Evolutionary conservation across 73 alveolate species (phyloP).

Genomic region (Paramecium sexaurelia): DNA sequence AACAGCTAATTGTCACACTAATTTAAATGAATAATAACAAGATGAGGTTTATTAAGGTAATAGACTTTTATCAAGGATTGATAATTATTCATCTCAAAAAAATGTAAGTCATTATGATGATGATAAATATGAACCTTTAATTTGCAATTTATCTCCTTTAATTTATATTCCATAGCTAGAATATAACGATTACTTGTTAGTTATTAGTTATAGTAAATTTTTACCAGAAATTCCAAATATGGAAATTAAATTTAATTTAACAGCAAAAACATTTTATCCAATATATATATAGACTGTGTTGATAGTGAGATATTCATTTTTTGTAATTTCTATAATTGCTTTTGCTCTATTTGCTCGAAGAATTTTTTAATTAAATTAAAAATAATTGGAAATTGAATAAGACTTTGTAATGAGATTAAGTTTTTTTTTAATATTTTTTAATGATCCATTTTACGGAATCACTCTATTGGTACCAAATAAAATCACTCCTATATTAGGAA

Average conservation of each 20-base stretch:
- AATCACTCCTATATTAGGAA: neutral
- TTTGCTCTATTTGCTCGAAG: neutral
- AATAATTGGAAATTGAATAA: conserved; percentile 3
- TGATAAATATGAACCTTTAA: neutral
- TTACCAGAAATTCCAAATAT: neutral
- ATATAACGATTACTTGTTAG: neutral
- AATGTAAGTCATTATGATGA: neutral
- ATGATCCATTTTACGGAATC: neutral
- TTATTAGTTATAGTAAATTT: neutral
- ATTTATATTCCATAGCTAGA: neutral
- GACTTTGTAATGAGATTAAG: neutral
- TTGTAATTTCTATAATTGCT: neutral
- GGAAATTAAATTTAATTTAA: neutral
- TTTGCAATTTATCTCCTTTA: neutral
- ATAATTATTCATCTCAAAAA: too few relatives aligned
- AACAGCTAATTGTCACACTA: neutral
- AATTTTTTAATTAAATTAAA: neutral
- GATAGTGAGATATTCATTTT: neutral
- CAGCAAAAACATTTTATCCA: neutral
- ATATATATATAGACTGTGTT: neutral
- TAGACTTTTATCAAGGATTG: neutral
- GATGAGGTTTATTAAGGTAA: neutral
- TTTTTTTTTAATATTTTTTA: neutral
- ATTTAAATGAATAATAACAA: neutral
- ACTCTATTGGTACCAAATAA: neutral